Evolutionary conservation across 2,329 filamentous ascomycete genomes (phyloP), one percentile per base, ranked within the genome.

Genomic region (Xylaria sp.): DNA sequence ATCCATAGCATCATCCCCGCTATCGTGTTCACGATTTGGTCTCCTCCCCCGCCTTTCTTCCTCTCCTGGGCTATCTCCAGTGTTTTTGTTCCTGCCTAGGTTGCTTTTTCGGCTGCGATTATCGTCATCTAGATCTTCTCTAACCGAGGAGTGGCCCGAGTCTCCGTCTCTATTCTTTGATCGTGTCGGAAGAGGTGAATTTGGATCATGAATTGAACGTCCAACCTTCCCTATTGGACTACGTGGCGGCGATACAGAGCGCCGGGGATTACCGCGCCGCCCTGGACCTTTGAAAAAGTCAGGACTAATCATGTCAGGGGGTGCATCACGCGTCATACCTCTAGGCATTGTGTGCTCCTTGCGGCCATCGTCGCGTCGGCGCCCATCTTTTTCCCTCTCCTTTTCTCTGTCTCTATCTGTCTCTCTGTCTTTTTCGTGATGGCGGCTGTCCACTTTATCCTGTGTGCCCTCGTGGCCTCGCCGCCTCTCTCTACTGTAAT

Each of bases 401-500:
- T 61, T 66, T 22, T 42, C 38, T 29, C 22, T 42, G 11, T 36
- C 33, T 67, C 59, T 63, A 11, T 55, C 60, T 31, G 20, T 1
- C n/a, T 67, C 61, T 49, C 53, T 60, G n/a, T 65, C 63, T 44
- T 50, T 66, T 27, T 70, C 62, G 25, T 63, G 25, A 6, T 69
- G 65, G 31, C 67, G 67, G 17, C 62, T 74, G 60, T 71, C 67
- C 36, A 39, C 22, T 20, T 61, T 70, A 31, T 62, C 68, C 13
- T 61, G 54, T 1, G 53, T 47, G 7, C 25, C 39, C n/a, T 70
- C 69, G 17, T 70, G n/a, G 15, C 66, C 71, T 36, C 72, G 71
- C 10, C 66, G 71, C 33, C 63, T 65, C 27, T 80, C 76, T 70
- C 78, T 68, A 20, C 84, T 81, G 61, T 81, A 76, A 69, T 76